These are phyloP conservation scores for Dispira simplex DNA, from an alignment of 192 early-diverging fungal genomes.

Conservation along the genomic window DNA sequence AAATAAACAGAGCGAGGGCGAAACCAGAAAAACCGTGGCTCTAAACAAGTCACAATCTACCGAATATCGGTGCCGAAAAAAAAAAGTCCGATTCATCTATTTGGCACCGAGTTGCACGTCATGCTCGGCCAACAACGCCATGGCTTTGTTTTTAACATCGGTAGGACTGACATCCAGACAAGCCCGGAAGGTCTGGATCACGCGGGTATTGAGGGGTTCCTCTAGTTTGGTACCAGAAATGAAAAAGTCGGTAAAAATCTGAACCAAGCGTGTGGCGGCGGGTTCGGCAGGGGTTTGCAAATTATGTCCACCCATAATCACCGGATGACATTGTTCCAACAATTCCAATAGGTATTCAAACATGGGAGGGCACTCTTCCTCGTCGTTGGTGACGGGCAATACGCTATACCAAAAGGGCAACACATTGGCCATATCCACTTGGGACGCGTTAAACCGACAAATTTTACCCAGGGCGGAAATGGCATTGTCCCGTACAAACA, in stretches of 20 bases:
- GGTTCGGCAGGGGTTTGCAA: not conserved
- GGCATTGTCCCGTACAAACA: conserved; percentile 86
- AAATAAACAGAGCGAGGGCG: not conserved
- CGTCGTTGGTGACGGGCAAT: conserved; percentile 77
- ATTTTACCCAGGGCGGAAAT: conserved; percentile 85
- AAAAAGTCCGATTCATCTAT: not conserved
- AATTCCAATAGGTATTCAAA: conserved; percentile 68
- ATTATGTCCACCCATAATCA: not conserved
- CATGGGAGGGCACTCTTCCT: conserved; percentile 64
- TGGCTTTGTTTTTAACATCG: not conserved
- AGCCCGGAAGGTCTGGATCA: not conserved
- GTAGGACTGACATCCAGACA: conserved; percentile 2
- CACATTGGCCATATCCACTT: conserved; percentile 36
- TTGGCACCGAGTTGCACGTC: not conserved
- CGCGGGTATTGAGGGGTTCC: conserved; percentile 1
- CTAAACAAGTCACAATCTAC: not conserved
- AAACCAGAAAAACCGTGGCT: not conserved
- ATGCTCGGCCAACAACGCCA: not conserved
- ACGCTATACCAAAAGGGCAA: conserved; percentile 58
- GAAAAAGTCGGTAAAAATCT: conserved; percentile 1
- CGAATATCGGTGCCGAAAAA: no score
- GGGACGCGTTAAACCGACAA: conserved; percentile 41
- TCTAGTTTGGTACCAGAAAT: not conserved
- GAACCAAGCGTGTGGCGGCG: not conserved
- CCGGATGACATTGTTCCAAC: conserved; percentile 23